A percentile compares a stretch with the other conserved stretches of the same genome.
phyloP scores from a whole-genome alignment of 805 yeast species.

The Henningerozyma blattae region DNA sequence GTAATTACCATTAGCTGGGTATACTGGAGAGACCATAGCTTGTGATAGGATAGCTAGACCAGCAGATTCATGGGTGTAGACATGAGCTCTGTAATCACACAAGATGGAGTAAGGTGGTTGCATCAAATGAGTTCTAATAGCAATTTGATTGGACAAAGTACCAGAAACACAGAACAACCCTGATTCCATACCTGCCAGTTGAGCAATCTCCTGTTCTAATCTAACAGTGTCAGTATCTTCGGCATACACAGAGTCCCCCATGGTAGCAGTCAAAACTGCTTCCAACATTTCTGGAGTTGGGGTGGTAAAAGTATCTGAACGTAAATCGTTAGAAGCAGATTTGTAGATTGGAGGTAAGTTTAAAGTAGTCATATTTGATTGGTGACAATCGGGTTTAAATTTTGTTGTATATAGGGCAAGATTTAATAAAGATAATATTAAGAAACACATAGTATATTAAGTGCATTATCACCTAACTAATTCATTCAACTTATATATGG shows the following conservation, averaged over 20 bases:
- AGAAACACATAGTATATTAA: background rate
- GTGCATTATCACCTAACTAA: no score
- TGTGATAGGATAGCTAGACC: constrained; percentile 83
- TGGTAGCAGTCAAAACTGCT: constrained; percentile 43
- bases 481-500: no score
- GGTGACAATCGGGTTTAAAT: background rate
- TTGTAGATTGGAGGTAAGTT: constrained; percentile 19
- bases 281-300: constrained; percentile 67
- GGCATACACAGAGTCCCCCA: constrained; percentile 82
- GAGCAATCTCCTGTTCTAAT: constrained; percentile 53
- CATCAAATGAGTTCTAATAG: constrained; percentile 55
- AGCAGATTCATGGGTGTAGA: constrained; percentile 77
- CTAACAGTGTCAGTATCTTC: constrained; percentile 65
- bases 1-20: constrained; percentile 64
- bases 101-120: constrained; percentile 72
- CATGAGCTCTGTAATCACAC: constrained; percentile 80
- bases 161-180: constrained; percentile 83
- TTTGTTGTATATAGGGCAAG: background rate
- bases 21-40: constrained; percentile 81
- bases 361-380: constrained; percentile 8
- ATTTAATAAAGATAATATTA: background rate
- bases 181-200: constrained; percentile 65
- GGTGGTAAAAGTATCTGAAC: constrained; percentile 83
- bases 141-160: constrained; percentile 83
- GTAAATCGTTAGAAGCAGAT: constrained; percentile 35